Evolutionary conservation across 2,329 filamentous ascomycete genomes (phyloP), one percentile per base, ranked within the genome.

Genomic region (Monosporascus sp.): DNA sequence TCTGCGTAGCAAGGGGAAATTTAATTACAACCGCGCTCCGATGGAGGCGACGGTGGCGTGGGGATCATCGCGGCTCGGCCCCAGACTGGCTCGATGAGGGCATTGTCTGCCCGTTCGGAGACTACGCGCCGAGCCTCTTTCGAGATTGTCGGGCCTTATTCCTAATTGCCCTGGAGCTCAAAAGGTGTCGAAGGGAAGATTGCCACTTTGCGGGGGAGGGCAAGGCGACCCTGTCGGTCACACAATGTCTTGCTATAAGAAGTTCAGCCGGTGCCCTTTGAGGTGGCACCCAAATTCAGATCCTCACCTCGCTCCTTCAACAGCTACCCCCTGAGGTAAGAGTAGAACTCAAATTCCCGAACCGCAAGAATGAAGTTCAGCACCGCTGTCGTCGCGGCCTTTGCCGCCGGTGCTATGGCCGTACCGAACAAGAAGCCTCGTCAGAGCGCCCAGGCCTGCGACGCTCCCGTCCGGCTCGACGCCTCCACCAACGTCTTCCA

Each of bases 71-170:
- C 20, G 19, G 14, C 22, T 19, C 14, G 11, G 43, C 3, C 43
- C 43, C 20, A n/a, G 26, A 17, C 14, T 20, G n/a, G n/a, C 24
- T 46, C 11, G 16, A 16, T 8, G 24, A n/a, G 22, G 7, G 8
- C 43, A 46, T 22, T 7, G 49, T 56, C 54, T 54, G 52, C 52
- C 43, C 58, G 52, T 56, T 65, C 65, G 65, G 65, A 67, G 61
- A 62, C 58, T 54, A 60, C 57, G 56, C 64, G 58, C 65, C 64
- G 66, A 65, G 58, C 54, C 54, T 49, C 37, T 54, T 62, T 68
- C 64, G 60, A 61, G 58, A 58, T 55, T 59, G 40, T 59, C 64
- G 66, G 65, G 60, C 64, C 66, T 67, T 50, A 55, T 68, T 67
- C 64, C 65, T 65, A 60, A 65, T 68, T 67, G 53, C 63, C 50